Evolutionary conservation across 805 yeast genomes (phyloP).

Genomic region (Kockiozyma suomiensis): DNA sequence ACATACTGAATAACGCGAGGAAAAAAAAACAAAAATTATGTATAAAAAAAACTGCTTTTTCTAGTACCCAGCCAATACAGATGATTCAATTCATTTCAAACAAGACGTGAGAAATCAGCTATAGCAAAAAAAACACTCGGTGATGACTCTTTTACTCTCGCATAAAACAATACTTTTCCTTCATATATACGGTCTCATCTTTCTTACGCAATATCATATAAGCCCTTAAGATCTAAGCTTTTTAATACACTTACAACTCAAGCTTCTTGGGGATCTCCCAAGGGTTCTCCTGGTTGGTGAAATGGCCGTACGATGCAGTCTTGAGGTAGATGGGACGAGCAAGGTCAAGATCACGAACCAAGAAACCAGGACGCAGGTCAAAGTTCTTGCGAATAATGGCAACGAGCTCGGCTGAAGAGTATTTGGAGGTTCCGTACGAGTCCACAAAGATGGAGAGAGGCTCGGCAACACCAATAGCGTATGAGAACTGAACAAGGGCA

Average conservation of each 20-base stretch:
- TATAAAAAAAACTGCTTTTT: background rate
- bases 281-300: slow-evolving; percentile 97
- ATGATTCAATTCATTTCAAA: background rate
- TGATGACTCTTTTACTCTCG: background rate
- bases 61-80: background rate
- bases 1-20: too few relatives aligned
- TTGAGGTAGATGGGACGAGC: slow-evolving; percentile 99
- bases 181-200: background rate
- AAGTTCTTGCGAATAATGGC: slow-evolving; percentile 90
- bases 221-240: background rate
- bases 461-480: slow-evolving; percentile 99
- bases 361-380: slow-evolving; percentile 99
- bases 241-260: slow-evolving; percentile 41
- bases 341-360: slow-evolving; percentile 93
- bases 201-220: background rate
- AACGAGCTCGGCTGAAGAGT: slow-evolving; percentile 86
- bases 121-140: background rate
- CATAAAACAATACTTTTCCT: background rate
- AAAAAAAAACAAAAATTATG: background rate
- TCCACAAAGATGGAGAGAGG: slow-evolving; percentile 97
- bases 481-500: slow-evolving; percentile 96
- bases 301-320: slow-evolving; percentile 99
- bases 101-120: background rate
- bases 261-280: slow-evolving; percentile 91
- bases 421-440: slow-evolving; percentile 95